Evolutionary conservation across 164 flowering plant species (phyloP).

Genomic region (Piper longum): DNA sequence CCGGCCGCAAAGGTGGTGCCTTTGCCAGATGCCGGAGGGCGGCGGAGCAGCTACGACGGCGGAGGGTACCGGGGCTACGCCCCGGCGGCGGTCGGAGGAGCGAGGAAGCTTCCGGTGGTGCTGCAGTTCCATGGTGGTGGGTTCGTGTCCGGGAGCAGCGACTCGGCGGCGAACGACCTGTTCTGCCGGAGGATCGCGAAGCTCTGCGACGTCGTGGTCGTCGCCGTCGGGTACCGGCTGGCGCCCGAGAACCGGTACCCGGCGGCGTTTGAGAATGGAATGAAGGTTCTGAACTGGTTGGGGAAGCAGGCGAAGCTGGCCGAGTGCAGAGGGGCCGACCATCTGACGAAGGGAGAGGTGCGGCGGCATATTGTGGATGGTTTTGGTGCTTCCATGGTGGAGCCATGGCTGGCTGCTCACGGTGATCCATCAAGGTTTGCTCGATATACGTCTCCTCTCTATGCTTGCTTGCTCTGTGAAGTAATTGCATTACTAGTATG

Average conservation of each 20-base stretch:
- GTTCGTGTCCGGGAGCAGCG: constrained; percentile 64
- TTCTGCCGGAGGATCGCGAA: constrained; percentile 69
- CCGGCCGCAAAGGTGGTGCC: not conserved
- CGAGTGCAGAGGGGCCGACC: constrained; percentile 29
- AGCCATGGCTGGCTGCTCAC: constrained; percentile 98
- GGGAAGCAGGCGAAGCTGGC: constrained; percentile 72
- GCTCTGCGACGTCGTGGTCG: constrained; percentile 64
- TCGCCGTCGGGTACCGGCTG: constrained; percentile 75
- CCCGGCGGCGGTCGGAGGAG: constrained; percentile 1
- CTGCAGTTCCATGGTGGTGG: constrained; percentile 85
- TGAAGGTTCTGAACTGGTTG: constrained; percentile 71
- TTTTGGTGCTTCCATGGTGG: constrained; percentile 90
- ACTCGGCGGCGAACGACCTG: constrained; percentile 55
- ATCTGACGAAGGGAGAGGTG: constrained; percentile 30
- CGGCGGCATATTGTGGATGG: constrained; percentile 54
- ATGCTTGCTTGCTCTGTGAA: not conserved
- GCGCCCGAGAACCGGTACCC: constrained; percentile 76
- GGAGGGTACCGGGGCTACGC: constrained; percentile 13
- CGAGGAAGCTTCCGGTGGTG: constrained; percentile 48
- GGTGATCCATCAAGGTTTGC: constrained; percentile 91
- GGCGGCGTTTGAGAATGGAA: constrained; percentile 78
- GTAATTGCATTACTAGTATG: not conserved
- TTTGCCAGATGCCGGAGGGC: not conserved
- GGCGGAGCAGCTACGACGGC: constrained; percentile 18
- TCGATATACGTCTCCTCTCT: not conserved